phyloP scores from a whole-genome alignment of 495 filamentous ascomycete species.

The Pseudoneurospora amorphoporcata region DNA sequence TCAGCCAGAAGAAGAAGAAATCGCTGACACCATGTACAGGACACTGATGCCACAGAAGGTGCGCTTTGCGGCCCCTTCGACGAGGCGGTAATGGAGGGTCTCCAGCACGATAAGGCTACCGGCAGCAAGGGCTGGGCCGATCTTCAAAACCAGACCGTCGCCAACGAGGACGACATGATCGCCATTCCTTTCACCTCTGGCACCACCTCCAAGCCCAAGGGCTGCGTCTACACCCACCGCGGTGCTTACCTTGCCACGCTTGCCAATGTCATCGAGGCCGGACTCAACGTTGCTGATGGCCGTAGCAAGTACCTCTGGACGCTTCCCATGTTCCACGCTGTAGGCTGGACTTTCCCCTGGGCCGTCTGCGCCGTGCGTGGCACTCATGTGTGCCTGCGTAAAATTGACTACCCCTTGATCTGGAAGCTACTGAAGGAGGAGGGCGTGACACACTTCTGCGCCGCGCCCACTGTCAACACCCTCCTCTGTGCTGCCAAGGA shows the following conservation, averaged over 20 bases:
- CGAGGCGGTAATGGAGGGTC: slow-evolving; percentile 69
- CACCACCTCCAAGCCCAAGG: slow-evolving; percentile 86
- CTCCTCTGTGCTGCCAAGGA: slow-evolving; percentile 68
- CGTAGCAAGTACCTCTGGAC: slow-evolving; percentile 84
- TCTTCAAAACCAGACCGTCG: slow-evolving; percentile 49
- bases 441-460: slow-evolving; percentile 86
- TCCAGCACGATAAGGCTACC: slow-evolving; percentile 52
- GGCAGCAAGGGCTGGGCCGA: slow-evolving; percentile 68
- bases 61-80: slow-evolving; percentile 72
- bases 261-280: slow-evolving; percentile 80
- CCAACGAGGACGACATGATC: slow-evolving; percentile 68
- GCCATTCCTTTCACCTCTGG: slow-evolving; percentile 83
- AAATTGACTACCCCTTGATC: slow-evolving; percentile 88
- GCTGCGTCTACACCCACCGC: slow-evolving; percentile 85
- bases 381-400: slow-evolving; percentile 89
- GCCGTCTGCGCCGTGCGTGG: slow-evolving; percentile 82
- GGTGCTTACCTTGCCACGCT: slow-evolving; percentile 76
- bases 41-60: slow-evolving; percentile 70
- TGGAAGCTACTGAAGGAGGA: slow-evolving; percentile 81
- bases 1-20: not conserved
- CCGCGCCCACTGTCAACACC: slow-evolving; percentile 93
- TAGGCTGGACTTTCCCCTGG: slow-evolving; percentile 86
- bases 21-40: slow-evolving; percentile 30
- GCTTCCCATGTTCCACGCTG: slow-evolving; percentile 88
- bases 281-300: slow-evolving; percentile 58